Evolutionary conservation across 2,329 filamentous ascomycete genomes (phyloP).

Genomic region (Cryphonectria parasitica): DNA sequence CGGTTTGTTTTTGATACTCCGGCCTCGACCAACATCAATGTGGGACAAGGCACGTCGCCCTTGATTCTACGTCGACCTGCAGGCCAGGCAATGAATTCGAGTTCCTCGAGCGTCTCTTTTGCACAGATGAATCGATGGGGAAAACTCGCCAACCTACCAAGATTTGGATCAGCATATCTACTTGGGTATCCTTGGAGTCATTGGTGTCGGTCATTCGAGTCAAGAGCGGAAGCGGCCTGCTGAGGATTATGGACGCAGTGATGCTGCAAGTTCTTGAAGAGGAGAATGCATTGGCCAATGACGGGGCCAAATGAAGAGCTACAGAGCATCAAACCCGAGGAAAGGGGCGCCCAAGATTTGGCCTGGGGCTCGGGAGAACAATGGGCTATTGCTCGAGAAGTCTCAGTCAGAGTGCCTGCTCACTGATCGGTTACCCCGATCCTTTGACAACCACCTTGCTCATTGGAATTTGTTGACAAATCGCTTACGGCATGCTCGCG

Average conservation of each 20-base stretch:
- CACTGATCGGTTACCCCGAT: neutral
- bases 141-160: neutral
- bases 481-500: neutral
- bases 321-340: neutral
- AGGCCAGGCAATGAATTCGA: neutral
- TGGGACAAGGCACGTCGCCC: neutral
- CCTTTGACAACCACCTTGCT: neutral
- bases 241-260: neutral
- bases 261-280: neutral
- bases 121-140: neutral
- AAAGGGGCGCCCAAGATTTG: neutral
- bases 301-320: neutral
- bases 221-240: neutral
- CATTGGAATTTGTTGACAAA: neutral
- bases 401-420: conserved; percentile 6
- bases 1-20: neutral
- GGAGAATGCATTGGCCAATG: neutral
- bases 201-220: neutral
- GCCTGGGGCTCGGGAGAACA: neutral
- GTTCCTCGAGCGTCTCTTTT: neutral
- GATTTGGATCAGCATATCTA: neutral
- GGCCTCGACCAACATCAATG: neutral
- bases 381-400: neutral
- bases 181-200: neutral
- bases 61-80: neutral